Evolutionary conservation across 768 basidiomycete genomes (phyloP).

Genomic region (Mycena indigotica): DNA sequence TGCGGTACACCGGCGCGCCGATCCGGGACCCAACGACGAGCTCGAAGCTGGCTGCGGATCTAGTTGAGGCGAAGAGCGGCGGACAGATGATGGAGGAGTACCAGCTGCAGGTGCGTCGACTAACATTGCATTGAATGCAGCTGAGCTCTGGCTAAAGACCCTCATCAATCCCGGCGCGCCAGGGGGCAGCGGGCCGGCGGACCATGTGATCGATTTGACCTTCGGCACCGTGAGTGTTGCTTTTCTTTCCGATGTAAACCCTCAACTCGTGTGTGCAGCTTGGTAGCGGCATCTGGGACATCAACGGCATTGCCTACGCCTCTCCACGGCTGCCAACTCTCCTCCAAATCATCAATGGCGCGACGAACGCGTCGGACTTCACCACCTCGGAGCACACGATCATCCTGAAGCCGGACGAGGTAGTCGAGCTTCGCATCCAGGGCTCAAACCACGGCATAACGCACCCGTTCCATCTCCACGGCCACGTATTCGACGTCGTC

Average conservation of each 20-base stretch:
- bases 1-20: constrained; percentile 41
- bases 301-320: constrained; percentile 28
- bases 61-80: background rate
- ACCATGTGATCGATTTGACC: constrained; percentile 12
- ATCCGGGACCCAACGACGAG: constrained; percentile 34
- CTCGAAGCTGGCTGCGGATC: background rate
- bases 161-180: constrained; percentile 2
- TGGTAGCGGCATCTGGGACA: constrained; percentile 1
- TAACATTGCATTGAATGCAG: background rate
- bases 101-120: constrained; percentile 31
- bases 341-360: constrained; percentile 50
- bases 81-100: constrained; percentile 28
- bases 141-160: constrained; percentile 15
- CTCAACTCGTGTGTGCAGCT: background rate
- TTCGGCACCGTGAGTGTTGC: constrained; percentile 18
- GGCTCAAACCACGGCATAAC: constrained; percentile 28
- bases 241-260: constrained; percentile 19
- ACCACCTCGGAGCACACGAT: constrained; percentile 8
- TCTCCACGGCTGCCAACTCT: constrained; percentile 44
- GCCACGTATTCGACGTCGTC: constrained; percentile 18
- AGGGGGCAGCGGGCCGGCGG: constrained; percentile 18
- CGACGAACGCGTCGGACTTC: constrained; percentile 25
- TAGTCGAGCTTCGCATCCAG: constrained; percentile 44
- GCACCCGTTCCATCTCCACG: constrained; percentile 23
- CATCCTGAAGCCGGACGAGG: constrained; percentile 39